These are phyloP conservation scores for Tricholoma hemisulphureum DNA, from an alignment of 768 basidiomycete genomes.

Conservation along the genomic window DNA sequence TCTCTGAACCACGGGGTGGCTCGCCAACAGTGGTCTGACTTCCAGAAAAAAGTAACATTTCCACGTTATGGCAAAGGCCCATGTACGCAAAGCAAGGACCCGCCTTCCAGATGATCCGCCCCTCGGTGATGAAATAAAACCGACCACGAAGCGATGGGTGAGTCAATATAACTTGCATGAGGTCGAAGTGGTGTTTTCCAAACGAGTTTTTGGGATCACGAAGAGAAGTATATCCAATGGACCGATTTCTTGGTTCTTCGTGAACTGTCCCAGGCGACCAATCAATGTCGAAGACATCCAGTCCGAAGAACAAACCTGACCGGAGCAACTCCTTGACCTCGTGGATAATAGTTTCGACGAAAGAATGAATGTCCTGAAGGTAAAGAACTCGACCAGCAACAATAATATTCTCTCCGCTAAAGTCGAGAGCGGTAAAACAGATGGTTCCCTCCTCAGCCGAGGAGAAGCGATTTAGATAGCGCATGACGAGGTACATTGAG, in stretches of 20 bases:
- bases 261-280: no score
- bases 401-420: constrained; percentile 5
- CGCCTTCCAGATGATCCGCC: no score
- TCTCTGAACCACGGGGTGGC: constrained; percentile 15
- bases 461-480: background rate
- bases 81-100: no score
- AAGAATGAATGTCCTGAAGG: background rate
- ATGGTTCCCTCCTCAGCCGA: background rate
- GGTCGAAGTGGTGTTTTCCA: background rate
- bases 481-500: background rate
- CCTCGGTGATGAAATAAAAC: constrained; percentile 9
- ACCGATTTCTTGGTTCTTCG: no score
- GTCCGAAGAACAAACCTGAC: no score
- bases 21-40: background rate
- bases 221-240: constrained; percentile 10
- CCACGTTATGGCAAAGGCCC: no score
- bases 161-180: constrained; percentile 3
- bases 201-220: constrained; percentile 11
- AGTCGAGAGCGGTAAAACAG: constrained; percentile 7
- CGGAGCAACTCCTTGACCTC: no score
- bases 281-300: no score
- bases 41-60: no score
- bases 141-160: constrained; percentile 8
- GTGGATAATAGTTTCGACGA: constrained; percentile 3
- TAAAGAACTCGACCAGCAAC: constrained; percentile 3